Evolutionary conservation across 2,329 filamentous ascomycete genomes (phyloP).

Genomic region (Dothiorella sarmentorum): DNA sequence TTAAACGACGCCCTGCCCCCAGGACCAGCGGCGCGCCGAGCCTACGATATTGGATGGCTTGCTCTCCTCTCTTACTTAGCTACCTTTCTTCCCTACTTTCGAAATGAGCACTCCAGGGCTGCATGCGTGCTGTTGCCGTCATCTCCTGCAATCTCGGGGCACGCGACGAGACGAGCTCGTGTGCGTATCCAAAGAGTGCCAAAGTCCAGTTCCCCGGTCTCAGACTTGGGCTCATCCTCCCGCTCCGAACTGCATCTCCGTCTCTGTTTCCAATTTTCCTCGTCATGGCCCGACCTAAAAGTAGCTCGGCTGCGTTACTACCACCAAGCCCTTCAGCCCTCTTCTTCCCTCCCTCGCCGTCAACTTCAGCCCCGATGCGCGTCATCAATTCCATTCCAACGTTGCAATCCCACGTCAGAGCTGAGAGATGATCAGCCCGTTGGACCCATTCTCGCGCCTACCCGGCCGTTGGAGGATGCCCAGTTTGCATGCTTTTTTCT

Average conservation of each 20-base stretch:
- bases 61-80: too few relatives aligned
- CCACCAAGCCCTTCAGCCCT: not conserved
- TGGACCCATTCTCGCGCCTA: slow-evolving; percentile 12
- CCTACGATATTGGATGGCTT: not conserved
- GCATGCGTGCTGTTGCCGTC: not conserved
- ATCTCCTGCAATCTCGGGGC: slow-evolving; percentile 17
- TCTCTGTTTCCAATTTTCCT: not conserved
- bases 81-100: not conserved
- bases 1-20: not conserved
- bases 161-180: slow-evolving; percentile 13
- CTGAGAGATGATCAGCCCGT: slow-evolving; percentile 13
- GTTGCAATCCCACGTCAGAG: slow-evolving; percentile 16
- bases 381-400: slow-evolving; percentile 7
- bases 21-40: not conserved
- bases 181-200: not conserved
- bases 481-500: not conserved
- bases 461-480: slow-evolving; percentile 1
- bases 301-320: not conserved
- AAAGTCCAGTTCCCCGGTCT: slow-evolving; percentile 2
- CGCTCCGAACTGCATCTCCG: slow-evolving; percentile 1
- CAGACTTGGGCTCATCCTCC: not conserved
- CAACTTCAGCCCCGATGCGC: slow-evolving; percentile 3
- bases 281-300: not conserved
- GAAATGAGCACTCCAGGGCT: slow-evolving; percentile 1
- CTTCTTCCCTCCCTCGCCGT: not conserved